phyloP scores from a whole-genome alignment of 2,329 filamentous ascomycete genomes.

The Botrytis fabae region DNA sequence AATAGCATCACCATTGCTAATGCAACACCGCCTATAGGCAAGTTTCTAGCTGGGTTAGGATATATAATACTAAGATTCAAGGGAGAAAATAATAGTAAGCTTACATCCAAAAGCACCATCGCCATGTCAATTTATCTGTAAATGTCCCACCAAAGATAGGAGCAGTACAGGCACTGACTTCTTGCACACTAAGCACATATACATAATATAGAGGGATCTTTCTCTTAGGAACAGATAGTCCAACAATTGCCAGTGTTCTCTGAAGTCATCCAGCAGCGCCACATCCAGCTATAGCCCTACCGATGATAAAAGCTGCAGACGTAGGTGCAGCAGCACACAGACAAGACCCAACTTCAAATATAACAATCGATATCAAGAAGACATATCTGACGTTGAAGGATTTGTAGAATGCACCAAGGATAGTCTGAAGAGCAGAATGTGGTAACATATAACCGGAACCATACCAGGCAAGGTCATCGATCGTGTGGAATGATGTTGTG shows the following conservation, averaged over 20 bases:
- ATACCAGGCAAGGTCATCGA: constrained; percentile 43
- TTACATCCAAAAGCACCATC: constrained; percentile 29
- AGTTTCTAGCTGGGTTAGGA: not conserved
- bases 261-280: constrained; percentile 42
- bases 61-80: not conserved
- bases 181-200: constrained; percentile 23
- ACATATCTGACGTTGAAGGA: not conserved
- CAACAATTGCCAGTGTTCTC: constrained; percentile 52
- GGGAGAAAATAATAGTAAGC: not conserved
- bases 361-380: not conserved
- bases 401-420: not conserved
- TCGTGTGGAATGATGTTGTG: constrained; percentile 41
- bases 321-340: constrained; percentile 6
- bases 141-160: constrained; percentile 45
- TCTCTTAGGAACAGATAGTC: constrained; percentile 43
- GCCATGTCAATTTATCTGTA: constrained; percentile 45
- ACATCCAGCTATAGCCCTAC: not conserved
- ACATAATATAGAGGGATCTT: constrained; percentile 12
- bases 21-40: constrained; percentile 27
- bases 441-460: constrained; percentile 21
- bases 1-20: constrained; percentile 3
- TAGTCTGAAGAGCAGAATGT: not conserved
- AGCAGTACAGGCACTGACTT: not conserved
- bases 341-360: constrained; percentile 13
- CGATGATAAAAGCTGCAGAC: constrained; percentile 1